Conservation (phyloP, 2,329 filamentous ascomycete species). For the Colletotrichum melonis region DNA sequence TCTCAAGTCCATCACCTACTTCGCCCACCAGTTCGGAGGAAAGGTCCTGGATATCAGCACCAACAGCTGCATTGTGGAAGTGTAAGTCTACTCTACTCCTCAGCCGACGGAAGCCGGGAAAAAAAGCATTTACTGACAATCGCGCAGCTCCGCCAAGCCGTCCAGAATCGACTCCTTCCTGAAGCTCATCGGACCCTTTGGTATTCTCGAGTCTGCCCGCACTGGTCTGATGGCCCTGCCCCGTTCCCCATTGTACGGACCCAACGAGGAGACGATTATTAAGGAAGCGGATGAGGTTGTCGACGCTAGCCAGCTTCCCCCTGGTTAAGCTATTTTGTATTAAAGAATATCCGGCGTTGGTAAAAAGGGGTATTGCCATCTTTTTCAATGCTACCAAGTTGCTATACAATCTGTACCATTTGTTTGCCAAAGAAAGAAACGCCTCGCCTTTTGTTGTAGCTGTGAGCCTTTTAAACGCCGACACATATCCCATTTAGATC, state of each 20-base stretch:
- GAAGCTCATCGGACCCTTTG: conserved; percentile 93
- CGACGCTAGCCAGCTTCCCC: conserved; percentile 92
- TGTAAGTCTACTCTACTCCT: conserved; percentile 72
- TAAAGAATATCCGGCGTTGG: conserved; percentile 37
- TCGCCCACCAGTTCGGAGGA: conserved; percentile 96
- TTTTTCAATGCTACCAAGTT: conserved; percentile 36
- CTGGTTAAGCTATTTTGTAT: conserved; percentile 69
- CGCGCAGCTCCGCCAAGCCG: conserved; percentile 84
- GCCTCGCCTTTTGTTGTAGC: conserved; percentile 18
- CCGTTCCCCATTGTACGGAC: conserved; percentile 85
- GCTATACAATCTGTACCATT: conserved; percentile 35
- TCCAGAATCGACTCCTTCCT: conserved; percentile 96
- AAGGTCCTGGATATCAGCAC: conserved; percentile 98
- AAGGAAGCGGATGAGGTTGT: conserved; percentile 97
- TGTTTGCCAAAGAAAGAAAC: conserved; percentile 25
- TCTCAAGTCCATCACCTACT: conserved; percentile 93
- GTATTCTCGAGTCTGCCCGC: conserved; percentile 94
- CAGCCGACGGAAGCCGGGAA: neutral
- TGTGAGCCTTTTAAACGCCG: conserved; percentile 26
- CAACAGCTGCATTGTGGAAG: conserved; percentile 97
- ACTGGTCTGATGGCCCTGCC: conserved; percentile 98
- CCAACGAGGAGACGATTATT: conserved; percentile 73
- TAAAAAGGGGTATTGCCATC: conserved; percentile 34
- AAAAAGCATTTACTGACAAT: conserved; percentile 38
- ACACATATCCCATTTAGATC: conserved; percentile 56